Conservation (phyloP, 1,284 basidiomycete genomes). For the Apiotrichum siamense region DNA sequence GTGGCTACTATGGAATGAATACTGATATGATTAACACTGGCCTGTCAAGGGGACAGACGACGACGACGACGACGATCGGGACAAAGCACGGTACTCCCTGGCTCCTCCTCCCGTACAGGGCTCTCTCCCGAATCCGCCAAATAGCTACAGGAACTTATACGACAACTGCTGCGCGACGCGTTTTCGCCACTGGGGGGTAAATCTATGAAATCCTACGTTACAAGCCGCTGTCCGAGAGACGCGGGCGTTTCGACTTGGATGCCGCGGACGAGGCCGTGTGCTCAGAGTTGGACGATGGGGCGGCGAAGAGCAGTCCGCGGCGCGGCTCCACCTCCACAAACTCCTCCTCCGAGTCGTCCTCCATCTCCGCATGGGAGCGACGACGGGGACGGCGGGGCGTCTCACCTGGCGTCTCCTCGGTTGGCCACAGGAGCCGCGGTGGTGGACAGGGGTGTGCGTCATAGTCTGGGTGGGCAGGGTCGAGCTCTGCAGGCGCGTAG, state of each 20-base stretch:
- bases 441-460: constrained; percentile 38
- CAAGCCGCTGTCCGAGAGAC: constrained; percentile 1
- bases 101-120: no score
- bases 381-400: background rate
- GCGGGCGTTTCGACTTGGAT: constrained; percentile 1
- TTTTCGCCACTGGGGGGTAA: no score
- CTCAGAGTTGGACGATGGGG: background rate
- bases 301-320: constrained; percentile 13
- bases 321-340: constrained; percentile 4
- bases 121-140: no score
- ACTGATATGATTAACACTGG: no score
- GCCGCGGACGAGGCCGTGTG: no score
- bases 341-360: constrained; percentile 3
- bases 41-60: no score
- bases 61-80: no score
- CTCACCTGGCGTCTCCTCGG: background rate
- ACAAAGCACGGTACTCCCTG: no score
- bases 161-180: no score
- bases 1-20: no score
- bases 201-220: no score
- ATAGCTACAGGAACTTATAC: no score
- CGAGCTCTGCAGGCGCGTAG: constrained; percentile 26
- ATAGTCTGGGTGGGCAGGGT: constrained; percentile 32
- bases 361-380: background rate
- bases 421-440: constrained; percentile 38